Evolutionary conservation across 495 filamentous ascomycete species (phyloP), one percentile per base, ranked within the genome.

Genomic region (Bathelium albidoporum): DNA sequence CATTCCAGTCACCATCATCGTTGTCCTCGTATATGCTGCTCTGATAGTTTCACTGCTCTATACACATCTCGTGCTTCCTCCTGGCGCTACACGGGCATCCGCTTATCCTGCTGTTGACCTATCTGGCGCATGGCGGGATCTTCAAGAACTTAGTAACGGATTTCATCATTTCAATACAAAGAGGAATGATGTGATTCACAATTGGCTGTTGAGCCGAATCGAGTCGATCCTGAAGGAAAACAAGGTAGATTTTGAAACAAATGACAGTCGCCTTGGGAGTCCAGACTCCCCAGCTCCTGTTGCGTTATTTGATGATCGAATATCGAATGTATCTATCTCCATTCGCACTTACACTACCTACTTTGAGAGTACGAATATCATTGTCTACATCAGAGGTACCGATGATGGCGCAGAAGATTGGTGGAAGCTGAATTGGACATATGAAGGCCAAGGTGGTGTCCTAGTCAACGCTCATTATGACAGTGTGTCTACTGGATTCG

Each of bases 391-490:
- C 65, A 85, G 87, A 32, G 94, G 94, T 12, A 85, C 80, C 58
- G 83, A 89, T 62, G 90, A 95, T 68, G 80, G 83, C 60, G 72
- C 79, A 1, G 81, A 80, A 5, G 77, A 79, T 14, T 91, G 85
- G 86, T 91, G 84, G 89, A 73, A 36, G 73, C 74, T 22, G 71
- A 74, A 7, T 73, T 74, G 76, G 62, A 72, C 70, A 52, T 79
- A 82, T 39, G 77, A 78, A 59, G 81, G 83, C 22, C 85, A 83
- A 66, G 88, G 89, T 9, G 88, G 90, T 31, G 87, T 95, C 10
- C 81, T 98, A 59, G 89, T 98, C 68, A 98, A 96, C 71, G 90
- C 93, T 4, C 94, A 98, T 69, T 97, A 94, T 70, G 94, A 98
- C 72, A 94, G 89, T 65, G 94, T 97, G 1, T 89, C 90, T 7